Evolutionary conservation across 768 basidiomycete species (phyloP), one percentile per base, ranked within the genome.

Genomic region (Suillus weaverae): DNA sequence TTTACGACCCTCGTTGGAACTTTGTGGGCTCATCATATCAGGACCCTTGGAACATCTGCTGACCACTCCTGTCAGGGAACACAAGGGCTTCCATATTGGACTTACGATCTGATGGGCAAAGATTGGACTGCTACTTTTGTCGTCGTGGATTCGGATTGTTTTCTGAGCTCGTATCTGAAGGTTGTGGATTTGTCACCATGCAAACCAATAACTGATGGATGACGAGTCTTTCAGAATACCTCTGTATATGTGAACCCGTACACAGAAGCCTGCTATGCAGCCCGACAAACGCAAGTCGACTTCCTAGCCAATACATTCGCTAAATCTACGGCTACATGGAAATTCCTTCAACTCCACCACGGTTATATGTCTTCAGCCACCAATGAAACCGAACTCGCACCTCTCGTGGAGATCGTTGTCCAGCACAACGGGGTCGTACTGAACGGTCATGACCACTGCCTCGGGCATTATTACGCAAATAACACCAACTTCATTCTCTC

Each of bases 81-180:
- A 26, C 22, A 57, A 30, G 56, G 56, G 38, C 56, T 39, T 26
- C 38, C 56, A 18, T 57, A 57, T 26, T 39, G 56, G 56, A 57
- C 56, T 26, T 57, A 57, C 36, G 56, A 57, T 38, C 26, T 57
- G 56, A 57, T 38, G 30, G 56, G 38, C 16, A 39, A 26, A 26
- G 38, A 57, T 5, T 57, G 56, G 56, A 39, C 38, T 14, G 56
- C 56, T 39, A 57, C 56, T 30, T 57, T 57, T 26, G 56, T 57
- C 26, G 56, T 57, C 22, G 36, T 57, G 38, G 56, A 57, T 36
- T 57, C 56, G 8, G 56, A 57, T 57, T 57, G 38, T 30, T 57
- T 57, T 38, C 38, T 57, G 26, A 57, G 56, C 36, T 57, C 38
- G 26, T 57, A 57, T 39, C 22, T 9, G 26, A 18, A 30, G 38